These are phyloP conservation scores for Biancaea sappan DNA, from an alignment of 306 rosid genomes.

Conservation along the genomic window DNA sequence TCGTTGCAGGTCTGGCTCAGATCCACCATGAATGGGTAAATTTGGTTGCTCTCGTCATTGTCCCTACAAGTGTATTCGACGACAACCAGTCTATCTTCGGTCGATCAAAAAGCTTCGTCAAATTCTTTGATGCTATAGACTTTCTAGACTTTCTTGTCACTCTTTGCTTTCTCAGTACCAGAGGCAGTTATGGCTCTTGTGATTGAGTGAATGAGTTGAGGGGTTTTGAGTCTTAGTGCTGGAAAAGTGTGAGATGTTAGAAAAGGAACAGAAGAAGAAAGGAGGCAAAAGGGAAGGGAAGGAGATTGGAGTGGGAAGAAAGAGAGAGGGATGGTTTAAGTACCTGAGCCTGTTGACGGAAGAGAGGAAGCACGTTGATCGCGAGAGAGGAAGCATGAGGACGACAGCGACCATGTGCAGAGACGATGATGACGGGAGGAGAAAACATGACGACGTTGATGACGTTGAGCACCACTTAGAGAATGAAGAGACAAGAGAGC, in stretches of 20 bases:
- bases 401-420: too few species aligned
- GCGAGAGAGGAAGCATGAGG: too few species aligned
- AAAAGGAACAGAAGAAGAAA: constrained; percentile 14
- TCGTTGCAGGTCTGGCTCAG: constrained; percentile 78
- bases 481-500: too few species aligned
- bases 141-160: constrained; percentile 55
- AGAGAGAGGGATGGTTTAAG: constrained; percentile 39
- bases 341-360: too few species aligned
- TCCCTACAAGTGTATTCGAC: constrained; percentile 73
- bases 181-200: constrained; percentile 61
- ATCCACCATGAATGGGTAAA: constrained; percentile 86
- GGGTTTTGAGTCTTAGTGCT: not conserved
- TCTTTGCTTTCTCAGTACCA: constrained; percentile 34
- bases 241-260: not conserved
- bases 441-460: too few species aligned
- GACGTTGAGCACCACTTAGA: too few species aligned
- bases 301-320: constrained; percentile 26
- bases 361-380: too few species aligned
- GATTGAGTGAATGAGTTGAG: not conserved
- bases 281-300: not conserved
- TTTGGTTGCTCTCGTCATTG: constrained; percentile 52
- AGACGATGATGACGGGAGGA: too few species aligned
- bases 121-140: constrained; percentile 76
- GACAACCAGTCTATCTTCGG: constrained; percentile 76
- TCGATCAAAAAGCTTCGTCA: constrained; percentile 63